Base-by-base conservation (phyloP, 768 basidiomycete species). In the Mrakia hoshinonis region DNA sequence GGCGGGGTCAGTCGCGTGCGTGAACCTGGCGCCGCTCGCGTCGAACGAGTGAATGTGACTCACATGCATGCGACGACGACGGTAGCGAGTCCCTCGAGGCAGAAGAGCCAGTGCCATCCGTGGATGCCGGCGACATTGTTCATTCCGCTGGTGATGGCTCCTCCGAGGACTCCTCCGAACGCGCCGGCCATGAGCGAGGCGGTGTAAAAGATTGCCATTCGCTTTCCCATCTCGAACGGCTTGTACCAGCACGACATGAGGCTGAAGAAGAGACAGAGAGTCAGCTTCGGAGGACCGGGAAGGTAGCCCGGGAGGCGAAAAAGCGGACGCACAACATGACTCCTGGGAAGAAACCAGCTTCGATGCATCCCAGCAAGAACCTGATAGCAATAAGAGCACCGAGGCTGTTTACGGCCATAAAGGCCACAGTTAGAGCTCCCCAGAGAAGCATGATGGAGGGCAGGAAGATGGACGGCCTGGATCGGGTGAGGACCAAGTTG, bases 181-280 rank as follows among this genome's bases (percentile, higher is more conserved):
- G 79, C 77, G 1, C 79, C 79, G 12, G 77, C 76, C 0, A 78
- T 74, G 3, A 79, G 72, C 18, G 78, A 76, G 15, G 79, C 79
- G 22, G 77, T 75, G 73, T 80, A 80, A 74, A 78, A 80, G 24
- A 77, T 29, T 12, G 79, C 78, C 15, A 80, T 73, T 36, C 79
- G 75, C 46, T 79, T 79, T 11, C 77, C 76, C n/a, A 79, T 70
- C 66, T 79, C 79, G 47, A 62, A 70, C 3, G 79, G 78, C 74
- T 78, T 43, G 48, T 13, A 67, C 26, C 26, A 68, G 67, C 24
- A 34, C 26, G 26, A 29, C 11, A 48, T 29, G 15, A 66, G 65
- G 29, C 52, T 51, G 67, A 68, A 51, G 36, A 36, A 22, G 48
- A 51, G 47, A 49, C 11, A 66, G 51, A 29, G 20, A 49, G 13